phyloP scores from a whole-genome alignment of 192 early-diverging fungal species.

The Rhizophagus sp. region DNA sequence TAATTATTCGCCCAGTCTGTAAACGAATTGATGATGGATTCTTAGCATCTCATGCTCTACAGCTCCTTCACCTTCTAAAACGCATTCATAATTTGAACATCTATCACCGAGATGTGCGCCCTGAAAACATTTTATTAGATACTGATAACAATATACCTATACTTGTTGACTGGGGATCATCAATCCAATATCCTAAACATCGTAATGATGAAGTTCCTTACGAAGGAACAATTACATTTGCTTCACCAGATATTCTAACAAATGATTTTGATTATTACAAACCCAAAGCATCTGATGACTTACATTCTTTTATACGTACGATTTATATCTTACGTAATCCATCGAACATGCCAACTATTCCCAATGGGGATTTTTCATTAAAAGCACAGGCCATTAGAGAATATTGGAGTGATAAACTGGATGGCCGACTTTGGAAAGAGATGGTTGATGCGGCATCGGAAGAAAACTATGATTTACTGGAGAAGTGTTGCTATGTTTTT shows the following conservation, averaged over 20 bases:
- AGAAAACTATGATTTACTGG: slow-evolving; percentile 5
- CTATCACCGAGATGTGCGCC: slow-evolving; percentile 10
- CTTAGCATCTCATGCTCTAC: not conserved
- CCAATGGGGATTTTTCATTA: not conserved
- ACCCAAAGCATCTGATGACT: not conserved
- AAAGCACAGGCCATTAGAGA: not conserved
- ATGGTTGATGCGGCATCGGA: not conserved
- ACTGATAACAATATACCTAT: slow-evolving; percentile 1
- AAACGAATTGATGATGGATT: not conserved
- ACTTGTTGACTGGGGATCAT: slow-evolving; percentile 24
- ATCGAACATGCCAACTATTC: slow-evolving; percentile 15
- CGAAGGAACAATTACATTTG: slow-evolving; percentile 11
- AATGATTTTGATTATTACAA: not conserved
- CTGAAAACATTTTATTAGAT: slow-evolving; percentile 14
- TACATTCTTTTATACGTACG: slow-evolving; percentile 16
- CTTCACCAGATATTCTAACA: not conserved
- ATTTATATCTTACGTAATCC: slow-evolving; percentile 14
- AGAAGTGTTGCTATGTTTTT: slow-evolving; percentile 21
- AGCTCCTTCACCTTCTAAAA: not conserved
- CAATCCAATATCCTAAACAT: too few relatives aligned
- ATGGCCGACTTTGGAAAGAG: not conserved
- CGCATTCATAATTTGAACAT: not conserved
- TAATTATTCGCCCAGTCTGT: slow-evolving; percentile 19
- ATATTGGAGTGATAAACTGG: slow-evolving; percentile 18
- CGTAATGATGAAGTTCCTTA: too few relatives aligned